Evolutionary conservation across 2,329 filamentous ascomycete genomes (phyloP), one percentile per base, ranked within the genome.

Genomic region (Aspergillus candidus): DNA sequence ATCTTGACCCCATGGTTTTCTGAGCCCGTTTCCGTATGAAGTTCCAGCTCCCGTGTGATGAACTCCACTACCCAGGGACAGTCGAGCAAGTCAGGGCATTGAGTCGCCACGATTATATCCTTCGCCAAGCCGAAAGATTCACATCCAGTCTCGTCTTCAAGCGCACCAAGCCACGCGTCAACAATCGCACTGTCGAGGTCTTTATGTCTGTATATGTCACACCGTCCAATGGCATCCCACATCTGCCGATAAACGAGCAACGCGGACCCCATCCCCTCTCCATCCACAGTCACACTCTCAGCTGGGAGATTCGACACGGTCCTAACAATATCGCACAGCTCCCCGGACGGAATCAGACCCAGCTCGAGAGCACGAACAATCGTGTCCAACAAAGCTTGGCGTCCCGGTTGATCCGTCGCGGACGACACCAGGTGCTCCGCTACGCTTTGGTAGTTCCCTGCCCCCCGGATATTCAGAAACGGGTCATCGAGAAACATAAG

Each of bases 141-240:
- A 27, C 40, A 35, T 1, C 42, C 43, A 6, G 40, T 38, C 2
- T 44, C 48, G 30, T 47, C 48, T 32, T 56, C 30, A 17, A 69
- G 50, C 27, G 60, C 47, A 7, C 50, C 47, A 30, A 69, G 50
- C 66, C 66, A 70, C 8, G 44, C 39, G 18, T 61, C 52, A 15
- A 66, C 44, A 27, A 61, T 48, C 3, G 52, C 42, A n/a, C 48
- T 44, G 14, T 60, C 56, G 41, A 71, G 46, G 40, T 70, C 62
- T 17, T 46, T 50, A 29, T 65, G 56, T 11, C 50, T 52, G 27
- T 67, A 57, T 14, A 70, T 58, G 38, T 57, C 57, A 40, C 64
- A 70, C 11, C 49, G 49, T 29, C 59, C 57, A 44, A 71, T 58
- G 4, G 65, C 64, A 45, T 58, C 52, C 66, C 67, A 71, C 48